Conservation (phyloP, 768 basidiomycete species). For the Dioszegia crocea region DNA sequence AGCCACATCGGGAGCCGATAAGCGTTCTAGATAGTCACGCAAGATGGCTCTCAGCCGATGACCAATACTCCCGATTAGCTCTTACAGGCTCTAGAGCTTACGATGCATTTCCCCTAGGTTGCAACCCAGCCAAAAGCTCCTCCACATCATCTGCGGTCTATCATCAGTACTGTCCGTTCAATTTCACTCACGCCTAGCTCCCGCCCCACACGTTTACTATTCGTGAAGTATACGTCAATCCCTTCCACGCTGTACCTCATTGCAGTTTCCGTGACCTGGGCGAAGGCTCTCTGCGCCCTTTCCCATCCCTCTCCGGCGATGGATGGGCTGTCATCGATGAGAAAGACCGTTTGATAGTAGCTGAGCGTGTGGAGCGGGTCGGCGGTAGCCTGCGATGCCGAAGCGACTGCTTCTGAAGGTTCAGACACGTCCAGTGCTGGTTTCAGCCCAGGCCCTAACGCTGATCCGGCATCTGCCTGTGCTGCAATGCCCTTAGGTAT, state of each 20-base stretch:
- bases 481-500: not conserved
- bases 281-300: slow-evolving; percentile 31
- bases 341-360: slow-evolving; percentile 39
- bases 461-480: no score
- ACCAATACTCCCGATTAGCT: slow-evolving; percentile 28
- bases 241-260: slow-evolving; percentile 25
- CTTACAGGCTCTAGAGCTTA: slow-evolving; percentile 17
- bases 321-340: slow-evolving; percentile 40
- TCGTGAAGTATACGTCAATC: slow-evolving; percentile 47
- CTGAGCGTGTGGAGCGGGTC: slow-evolving; percentile 37
- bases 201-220: slow-evolving; percentile 38
- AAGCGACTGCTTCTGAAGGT: no score
- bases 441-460: no score
- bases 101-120: slow-evolving; percentile 43
- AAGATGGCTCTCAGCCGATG: slow-evolving; percentile 37
- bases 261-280: slow-evolving; percentile 41
- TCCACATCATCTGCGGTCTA: slow-evolving; percentile 32
- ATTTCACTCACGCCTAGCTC: slow-evolving; percentile 27
- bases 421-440: no score
- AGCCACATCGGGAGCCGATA: slow-evolving; percentile 21
- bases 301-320: slow-evolving; percentile 45
- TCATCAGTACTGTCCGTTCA: not conserved
- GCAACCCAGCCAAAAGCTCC: slow-evolving; percentile 39
- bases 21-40: slow-evolving; percentile 37
- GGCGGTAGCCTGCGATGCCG: slow-evolving; percentile 13